phyloP scores from a whole-genome alignment of 73 alveolate genomes.

The Paramecium caudatum region DNA sequence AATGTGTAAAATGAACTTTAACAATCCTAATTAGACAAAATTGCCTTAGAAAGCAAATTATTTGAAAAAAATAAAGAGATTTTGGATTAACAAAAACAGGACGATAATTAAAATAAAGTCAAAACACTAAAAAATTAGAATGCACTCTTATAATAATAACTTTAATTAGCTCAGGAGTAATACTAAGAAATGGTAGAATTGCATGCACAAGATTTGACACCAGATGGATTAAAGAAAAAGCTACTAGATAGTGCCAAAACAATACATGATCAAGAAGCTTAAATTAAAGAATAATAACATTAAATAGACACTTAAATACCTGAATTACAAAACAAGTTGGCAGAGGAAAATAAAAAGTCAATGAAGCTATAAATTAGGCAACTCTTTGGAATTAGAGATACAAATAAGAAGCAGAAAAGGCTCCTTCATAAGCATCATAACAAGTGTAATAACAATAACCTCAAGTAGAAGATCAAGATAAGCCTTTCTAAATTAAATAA shows the following conservation, averaged over 20 bases:
- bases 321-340: too few species aligned
- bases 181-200: neutral
- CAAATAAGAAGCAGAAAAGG: too few species aligned
- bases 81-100: neutral
- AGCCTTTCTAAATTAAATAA: too few species aligned
- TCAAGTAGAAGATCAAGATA: too few species aligned
- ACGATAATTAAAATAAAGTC: neutral
- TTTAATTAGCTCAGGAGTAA: neutral
- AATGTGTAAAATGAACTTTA: neutral
- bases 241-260: neutral
- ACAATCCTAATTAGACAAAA: neutral
- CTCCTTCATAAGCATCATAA: too few species aligned
- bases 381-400: too few species aligned
- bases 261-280: neutral
- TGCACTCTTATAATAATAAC: neutral
- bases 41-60: neutral
- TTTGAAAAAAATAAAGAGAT: neutral
- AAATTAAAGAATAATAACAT: too few species aligned
- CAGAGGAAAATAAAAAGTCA: too few species aligned
- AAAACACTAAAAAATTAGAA: neutral
- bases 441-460: too few species aligned
- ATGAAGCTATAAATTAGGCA: too few species aligned
- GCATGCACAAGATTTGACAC: neutral
- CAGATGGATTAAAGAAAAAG: conserved; percentile 1
- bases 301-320: too few species aligned